A percentile compares a stretch with the other conserved stretches of the same genome.
Evolutionary conservation across 2,329 filamentous ascomycete species (phyloP).

Genomic region (Fusarium secorum): DNA sequence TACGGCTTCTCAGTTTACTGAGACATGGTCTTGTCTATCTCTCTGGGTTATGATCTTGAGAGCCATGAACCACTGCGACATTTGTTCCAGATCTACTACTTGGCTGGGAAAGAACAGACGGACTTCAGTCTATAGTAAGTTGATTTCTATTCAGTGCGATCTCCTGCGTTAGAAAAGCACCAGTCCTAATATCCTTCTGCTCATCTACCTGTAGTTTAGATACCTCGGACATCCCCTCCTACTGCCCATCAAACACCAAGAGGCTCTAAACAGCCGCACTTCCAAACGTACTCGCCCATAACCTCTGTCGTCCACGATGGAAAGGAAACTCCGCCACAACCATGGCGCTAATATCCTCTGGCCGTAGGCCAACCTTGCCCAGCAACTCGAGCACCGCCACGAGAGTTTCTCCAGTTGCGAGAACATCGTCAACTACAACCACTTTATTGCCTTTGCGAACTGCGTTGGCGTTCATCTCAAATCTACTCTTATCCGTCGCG

Average conservation of each 20-base stretch:
- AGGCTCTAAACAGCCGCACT: constrained; percentile 59
- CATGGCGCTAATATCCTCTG: constrained; percentile 56
- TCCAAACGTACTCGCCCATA: constrained; percentile 60
- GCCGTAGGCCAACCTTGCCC: constrained; percentile 50
- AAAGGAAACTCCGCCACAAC: constrained; percentile 62
- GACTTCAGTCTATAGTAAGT: accelerated
- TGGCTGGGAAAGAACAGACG: accelerated
- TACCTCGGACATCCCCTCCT: background rate
- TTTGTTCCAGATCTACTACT: no score
- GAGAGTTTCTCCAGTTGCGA: constrained; percentile 64
- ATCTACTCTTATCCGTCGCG: constrained; percentile 42
- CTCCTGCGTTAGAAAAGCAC: accelerated
- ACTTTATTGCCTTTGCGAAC: constrained; percentile 53
- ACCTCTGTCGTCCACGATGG: constrained; percentile 58
- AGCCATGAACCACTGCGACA: background rate
- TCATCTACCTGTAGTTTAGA: accelerated
- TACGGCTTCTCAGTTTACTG: accelerated
- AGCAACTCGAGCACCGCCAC: constrained; percentile 61
- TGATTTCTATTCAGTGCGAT: background rate
- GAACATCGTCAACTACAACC: constrained; percentile 66
- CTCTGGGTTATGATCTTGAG: background rate
- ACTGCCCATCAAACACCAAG: constrained; percentile 49
- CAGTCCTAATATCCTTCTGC: no score
- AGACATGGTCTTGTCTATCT: no score
- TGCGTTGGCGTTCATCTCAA: constrained; percentile 59